phyloP scores from a whole-genome alignment of 176 grass and related monocot species.

The Triticum turgidum region DNA sequence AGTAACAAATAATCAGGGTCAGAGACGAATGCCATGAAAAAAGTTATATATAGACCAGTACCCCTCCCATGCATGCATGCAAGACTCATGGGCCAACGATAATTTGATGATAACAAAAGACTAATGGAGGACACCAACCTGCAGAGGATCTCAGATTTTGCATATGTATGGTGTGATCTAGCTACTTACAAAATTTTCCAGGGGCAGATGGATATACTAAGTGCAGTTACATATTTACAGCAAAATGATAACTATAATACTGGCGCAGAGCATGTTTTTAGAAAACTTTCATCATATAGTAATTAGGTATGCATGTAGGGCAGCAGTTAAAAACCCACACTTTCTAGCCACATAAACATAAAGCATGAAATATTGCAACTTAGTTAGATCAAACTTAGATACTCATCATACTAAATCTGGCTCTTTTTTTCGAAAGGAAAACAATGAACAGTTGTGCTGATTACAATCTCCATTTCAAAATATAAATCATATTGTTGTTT shows the following conservation, averaged over 20 bases:
- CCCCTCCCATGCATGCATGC: not conserved
- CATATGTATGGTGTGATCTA: not conserved
- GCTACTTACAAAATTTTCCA: not conserved
- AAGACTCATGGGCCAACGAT: not conserved
- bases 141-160: not conserved
- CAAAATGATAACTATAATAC: not conserved
- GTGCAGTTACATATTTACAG: not conserved
- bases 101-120: not conserved
- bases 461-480: not conserved
- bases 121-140: not conserved
- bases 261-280: not conserved
- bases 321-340: not conserved
- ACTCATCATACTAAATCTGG: not conserved
- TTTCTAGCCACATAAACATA: not conserved
- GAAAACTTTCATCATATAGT: not conserved
- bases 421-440: not conserved
- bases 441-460: not conserved
- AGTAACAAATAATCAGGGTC: not conserved
- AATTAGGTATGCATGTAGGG: not conserved
- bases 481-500: not conserved
- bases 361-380: constrained; percentile 41
- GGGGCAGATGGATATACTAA: not conserved
- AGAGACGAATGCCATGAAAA: not conserved
- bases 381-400: not conserved
- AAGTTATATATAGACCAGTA: not conserved